These are phyloP conservation scores for Macadamia tetraphylla DNA, from an alignment of 164 flowering plant species.

Conservation along the genomic window DNA sequence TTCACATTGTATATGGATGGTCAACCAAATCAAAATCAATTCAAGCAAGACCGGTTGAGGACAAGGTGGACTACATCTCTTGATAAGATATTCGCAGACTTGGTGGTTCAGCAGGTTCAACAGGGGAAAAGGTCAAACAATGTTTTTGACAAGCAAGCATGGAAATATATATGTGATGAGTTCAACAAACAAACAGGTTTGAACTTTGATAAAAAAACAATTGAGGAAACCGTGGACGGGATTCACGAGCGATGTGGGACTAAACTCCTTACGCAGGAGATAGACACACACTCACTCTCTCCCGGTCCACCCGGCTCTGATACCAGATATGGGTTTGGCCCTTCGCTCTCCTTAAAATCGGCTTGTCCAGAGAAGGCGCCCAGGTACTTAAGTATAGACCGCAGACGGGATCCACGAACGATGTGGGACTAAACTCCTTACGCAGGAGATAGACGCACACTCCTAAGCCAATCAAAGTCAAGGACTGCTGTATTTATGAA, in stretches of 20 bases:
- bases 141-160: slow-evolving; percentile 60
- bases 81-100: slow-evolving; percentile 58
- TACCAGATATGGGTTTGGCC: too few species aligned
- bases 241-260: too few species aligned
- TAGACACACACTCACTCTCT: too few species aligned
- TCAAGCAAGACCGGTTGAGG: slow-evolving; percentile 54
- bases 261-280: too few species aligned
- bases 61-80: slow-evolving; percentile 61
- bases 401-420: too few species aligned
- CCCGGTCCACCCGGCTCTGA: too few species aligned
- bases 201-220: slow-evolving; percentile 55
- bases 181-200: slow-evolving; percentile 46
- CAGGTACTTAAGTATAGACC: too few species aligned
- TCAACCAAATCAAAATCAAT: slow-evolving; percentile 31
- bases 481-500: slow-evolving; percentile 61
- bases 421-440: too few species aligned
- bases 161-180: slow-evolving; percentile 52
- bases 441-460: too few species aligned
- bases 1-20: slow-evolving; percentile 26
- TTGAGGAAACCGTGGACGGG: slow-evolving; percentile 31
- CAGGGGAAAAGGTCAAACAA: slow-evolving; percentile 38
- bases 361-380: too few species aligned
- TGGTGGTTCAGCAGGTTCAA: slow-evolving; percentile 56
- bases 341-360: too few species aligned
- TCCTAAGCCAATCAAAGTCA: slow-evolving; percentile 39